Evolutionary conservation across 306 rosid genomes (phyloP).

Genomic region (Trifolium fragiferum): DNA sequence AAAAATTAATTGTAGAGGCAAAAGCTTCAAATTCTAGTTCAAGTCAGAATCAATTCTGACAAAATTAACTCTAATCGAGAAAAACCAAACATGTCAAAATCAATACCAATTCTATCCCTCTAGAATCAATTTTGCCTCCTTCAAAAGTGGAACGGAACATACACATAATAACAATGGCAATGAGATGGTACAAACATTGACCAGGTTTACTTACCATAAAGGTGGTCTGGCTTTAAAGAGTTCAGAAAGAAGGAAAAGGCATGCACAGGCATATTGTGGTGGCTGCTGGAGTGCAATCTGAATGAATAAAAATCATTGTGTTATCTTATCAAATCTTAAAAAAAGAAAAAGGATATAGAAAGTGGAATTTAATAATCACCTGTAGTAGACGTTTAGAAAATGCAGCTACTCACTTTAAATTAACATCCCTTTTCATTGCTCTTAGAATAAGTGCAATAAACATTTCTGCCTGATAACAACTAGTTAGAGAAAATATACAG

Average conservation of each 20-base stretch:
- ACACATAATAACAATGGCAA: neutral
- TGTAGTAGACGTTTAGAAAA: slow-evolving; percentile 88
- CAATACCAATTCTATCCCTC: no score
- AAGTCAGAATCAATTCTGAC: no score
- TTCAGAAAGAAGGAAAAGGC: slow-evolving; percentile 94
- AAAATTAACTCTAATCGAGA: no score
- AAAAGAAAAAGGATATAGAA: neutral
- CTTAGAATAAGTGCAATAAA: slow-evolving; percentile 85
- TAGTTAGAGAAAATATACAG: slow-evolving; percentile 7
- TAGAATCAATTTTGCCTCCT: no score
- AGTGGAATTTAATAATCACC: slow-evolving; percentile 50
- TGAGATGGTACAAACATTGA: neutral
- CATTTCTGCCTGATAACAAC: slow-evolving; percentile 79
- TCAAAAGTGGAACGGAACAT: no score
- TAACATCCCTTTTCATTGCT: slow-evolving; percentile 92
- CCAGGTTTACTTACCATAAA: slow-evolving; percentile 70
- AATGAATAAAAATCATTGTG: slow-evolving; percentile 18
- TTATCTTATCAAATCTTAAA: neutral
- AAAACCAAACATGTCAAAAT: no score
- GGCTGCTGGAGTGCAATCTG: slow-evolving; percentile 98
- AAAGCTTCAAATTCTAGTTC: no score
- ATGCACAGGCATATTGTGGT: slow-evolving; percentile 93
- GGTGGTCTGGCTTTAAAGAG: slow-evolving; percentile 90
- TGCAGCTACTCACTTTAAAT: slow-evolving; percentile 86
- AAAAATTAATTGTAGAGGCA: no score